Evolutionary conservation across 78 protist species (phyloP).

Genomic region (Fonticula alba): DNA sequence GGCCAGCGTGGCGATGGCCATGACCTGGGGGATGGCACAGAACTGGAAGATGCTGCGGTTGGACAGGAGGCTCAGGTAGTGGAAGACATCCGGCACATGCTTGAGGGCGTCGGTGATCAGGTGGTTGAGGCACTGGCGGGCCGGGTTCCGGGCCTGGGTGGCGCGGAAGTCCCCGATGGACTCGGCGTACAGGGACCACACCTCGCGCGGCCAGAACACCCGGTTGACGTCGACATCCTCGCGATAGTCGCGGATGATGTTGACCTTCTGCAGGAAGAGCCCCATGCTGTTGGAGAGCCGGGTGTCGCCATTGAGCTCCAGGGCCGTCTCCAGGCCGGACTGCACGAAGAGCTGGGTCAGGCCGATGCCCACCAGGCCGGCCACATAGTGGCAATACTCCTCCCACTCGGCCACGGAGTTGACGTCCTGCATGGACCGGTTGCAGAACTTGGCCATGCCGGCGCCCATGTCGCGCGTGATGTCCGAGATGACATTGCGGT

Average conservation of each 20-base stretch:
- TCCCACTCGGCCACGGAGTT: conserved; percentile 6
- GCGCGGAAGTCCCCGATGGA: conserved; percentile 7
- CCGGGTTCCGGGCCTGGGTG: conserved; percentile 17
- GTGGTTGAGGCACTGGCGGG: conserved; percentile 65
- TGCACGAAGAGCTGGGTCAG: conserved; percentile 46
- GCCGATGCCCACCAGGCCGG: conserved; percentile 90
- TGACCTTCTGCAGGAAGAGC: conserved; percentile 78
- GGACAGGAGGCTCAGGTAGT: conserved; percentile 41
- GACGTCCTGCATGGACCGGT: conserved; percentile 11
- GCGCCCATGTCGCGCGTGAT: conserved; percentile 60
- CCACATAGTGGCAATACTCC: conserved; percentile 84
- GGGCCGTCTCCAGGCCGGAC: conserved; percentile 36
- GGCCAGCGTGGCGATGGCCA: conserved; percentile 84
- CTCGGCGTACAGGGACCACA: conserved; percentile 11
- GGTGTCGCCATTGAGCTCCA: conserved; percentile 8
- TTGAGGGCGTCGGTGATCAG: conserved; percentile 63
- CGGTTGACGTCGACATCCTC: conserved; percentile 71
- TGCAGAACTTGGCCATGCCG: conserved; percentile 51
- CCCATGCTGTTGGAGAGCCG: conserved; percentile 77
- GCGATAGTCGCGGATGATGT: conserved; percentile 78
- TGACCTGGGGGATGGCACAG: conserved; percentile 90
- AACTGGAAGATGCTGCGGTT: conserved; percentile 45
- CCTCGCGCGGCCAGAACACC: conserved; percentile 74
- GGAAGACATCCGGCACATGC: conserved; percentile 45
- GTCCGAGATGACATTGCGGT: conserved; percentile 55